Evolutionary conservation across 345 rosid genomes (phyloP), one percentile per base, ranked within the genome.

Genomic region (Melaleuca alternifolia): DNA sequence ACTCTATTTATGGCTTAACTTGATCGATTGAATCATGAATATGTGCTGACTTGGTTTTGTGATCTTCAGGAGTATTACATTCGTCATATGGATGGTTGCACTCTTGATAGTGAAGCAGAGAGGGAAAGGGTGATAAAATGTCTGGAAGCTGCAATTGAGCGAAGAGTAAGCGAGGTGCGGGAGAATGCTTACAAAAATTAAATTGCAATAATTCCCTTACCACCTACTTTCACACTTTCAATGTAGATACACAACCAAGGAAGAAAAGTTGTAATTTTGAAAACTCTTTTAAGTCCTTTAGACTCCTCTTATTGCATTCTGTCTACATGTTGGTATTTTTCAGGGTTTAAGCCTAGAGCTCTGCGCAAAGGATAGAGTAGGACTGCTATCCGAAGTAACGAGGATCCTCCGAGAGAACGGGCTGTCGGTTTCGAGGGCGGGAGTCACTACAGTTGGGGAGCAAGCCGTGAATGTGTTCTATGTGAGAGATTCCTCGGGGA

Each of bases 71-170:
- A 97, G 92, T 97, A 94, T 88, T 97, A 91, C 88, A 95, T 97
- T 62, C 96, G 99, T 82, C 98, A 96, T 87, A 90, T 92, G 94
- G 99, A 97, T 71, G 99, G 99, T n/a, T 95, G 98, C 91, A 93
- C 92, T 50, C 96, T 96, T 28, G 96, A 96, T 83, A 88, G 93
- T 3, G 97, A 94, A 91, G 97, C 94, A 65, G 98, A 97, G 90
- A 97, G 93, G 90, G 97, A 96, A 75, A 92, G 98, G 89, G 98
- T 96, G 59, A 87, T 93, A 86, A 96, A 95, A 91, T 97, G 99
- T 85, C 92, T 97, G 4, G 97, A 96, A 94, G 99, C 99, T 44
- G 99, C 98, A 6, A 93, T 96, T 37, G 91, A 77, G 52, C 91
- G 99, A 93, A 91, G 99, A 94, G 96, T 96, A 52, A 92, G 97